A percentile compares a stretch with the other conserved stretches of the same genome.
Evolutionary conservation across 306 rosid genomes (phyloP).

Genomic region (Quercus wislizeni): DNA sequence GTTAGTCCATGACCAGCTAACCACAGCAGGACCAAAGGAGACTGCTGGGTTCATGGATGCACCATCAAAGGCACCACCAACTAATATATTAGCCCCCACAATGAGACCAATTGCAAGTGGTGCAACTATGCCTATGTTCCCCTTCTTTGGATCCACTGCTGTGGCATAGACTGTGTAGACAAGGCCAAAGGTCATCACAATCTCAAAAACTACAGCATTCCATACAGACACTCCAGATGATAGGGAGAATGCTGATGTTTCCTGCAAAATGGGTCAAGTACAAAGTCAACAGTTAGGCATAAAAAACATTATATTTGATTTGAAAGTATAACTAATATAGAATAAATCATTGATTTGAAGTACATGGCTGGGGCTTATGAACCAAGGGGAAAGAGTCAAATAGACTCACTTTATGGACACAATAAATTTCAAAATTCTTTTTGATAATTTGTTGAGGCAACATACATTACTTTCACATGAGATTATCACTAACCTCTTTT

Average conservation of each 20-base stretch:
- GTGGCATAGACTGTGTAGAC: slow-evolving; percentile 87
- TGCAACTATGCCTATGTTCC: slow-evolving; percentile 57
- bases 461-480: no score
- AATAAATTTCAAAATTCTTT: no score
- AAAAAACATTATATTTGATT: neutral
- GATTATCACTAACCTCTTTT: no score
- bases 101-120: slow-evolving; percentile 79
- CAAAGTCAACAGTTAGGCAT: neutral
- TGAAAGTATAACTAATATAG: no score
- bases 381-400: no score
- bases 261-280: slow-evolving; percentile 31
- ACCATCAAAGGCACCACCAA: slow-evolving; percentile 83
- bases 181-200: slow-evolving; percentile 77
- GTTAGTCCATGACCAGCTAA: slow-evolving; percentile 59
- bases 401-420: no score
- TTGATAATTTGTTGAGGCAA: no score
- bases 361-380: no score
- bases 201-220: slow-evolving; percentile 71
- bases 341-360: no score
- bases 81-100: slow-evolving; percentile 86
- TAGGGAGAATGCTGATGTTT: slow-evolving; percentile 51
- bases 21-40: slow-evolving; percentile 73
- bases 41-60: slow-evolving; percentile 90
- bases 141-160: slow-evolving; percentile 72
- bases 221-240: slow-evolving; percentile 52